These are phyloP conservation scores for Cladorrhinum sp. DNA, from an alignment of 2,329 filamentous ascomycete genomes.

Conservation along the genomic window DNA sequence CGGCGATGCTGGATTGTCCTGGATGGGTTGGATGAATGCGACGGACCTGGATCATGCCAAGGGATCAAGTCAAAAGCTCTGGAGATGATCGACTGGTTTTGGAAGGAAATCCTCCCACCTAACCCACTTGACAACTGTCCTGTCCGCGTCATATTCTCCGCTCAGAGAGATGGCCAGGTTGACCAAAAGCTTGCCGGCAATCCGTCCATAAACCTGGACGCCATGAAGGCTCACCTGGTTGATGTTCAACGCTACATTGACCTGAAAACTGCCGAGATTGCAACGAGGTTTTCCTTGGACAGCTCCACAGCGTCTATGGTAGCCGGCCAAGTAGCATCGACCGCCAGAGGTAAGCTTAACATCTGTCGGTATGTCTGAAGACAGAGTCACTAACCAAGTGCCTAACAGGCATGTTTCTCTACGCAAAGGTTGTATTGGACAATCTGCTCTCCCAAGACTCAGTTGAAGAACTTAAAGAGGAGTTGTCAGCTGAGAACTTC, in stretches of 20 bases:
- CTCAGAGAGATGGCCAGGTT: neutral
- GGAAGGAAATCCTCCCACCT: neutral
- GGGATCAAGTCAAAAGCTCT: neutral
- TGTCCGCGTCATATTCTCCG: neutral
- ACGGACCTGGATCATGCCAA: neutral
- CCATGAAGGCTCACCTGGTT: neutral
- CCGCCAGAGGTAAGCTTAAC: neutral
- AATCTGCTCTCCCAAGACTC: neutral
- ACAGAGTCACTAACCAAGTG: too few species aligned
- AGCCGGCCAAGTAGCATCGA: neutral
- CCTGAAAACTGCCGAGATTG: neutral
- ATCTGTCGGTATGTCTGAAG: too few species aligned
- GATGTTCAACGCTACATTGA: neutral
- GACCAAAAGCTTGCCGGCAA: neutral
- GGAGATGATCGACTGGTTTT: neutral
- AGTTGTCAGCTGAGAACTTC: neutral
- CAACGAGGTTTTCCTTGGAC: neutral
- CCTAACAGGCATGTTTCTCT: neutral
- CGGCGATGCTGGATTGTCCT: slow-evolving; percentile 2
- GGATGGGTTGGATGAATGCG: neutral
- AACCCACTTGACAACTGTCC: neutral
- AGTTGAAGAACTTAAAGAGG: neutral
- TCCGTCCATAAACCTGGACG: neutral
- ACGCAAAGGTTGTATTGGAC: neutral
- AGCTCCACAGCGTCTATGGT: neutral